A percentile compares a stretch with the other conserved stretches of the same genome.
Evolutionary conservation across 176 grass and related monocot species (phyloP).

Genomic region (Ensete ventricosum): DNA sequence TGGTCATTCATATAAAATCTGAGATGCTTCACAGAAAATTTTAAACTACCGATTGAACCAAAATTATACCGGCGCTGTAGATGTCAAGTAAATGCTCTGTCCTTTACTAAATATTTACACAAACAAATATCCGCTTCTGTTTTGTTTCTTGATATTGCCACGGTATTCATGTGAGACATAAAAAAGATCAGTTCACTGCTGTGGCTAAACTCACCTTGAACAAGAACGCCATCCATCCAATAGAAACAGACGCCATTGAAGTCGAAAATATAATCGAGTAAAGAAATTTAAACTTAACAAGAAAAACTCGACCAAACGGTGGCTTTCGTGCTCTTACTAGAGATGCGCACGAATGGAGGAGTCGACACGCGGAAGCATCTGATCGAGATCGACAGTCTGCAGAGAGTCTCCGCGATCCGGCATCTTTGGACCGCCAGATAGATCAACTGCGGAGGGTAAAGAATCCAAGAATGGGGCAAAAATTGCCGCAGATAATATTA

Average conservation of each 20-base stretch:
- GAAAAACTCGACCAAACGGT: neutral
- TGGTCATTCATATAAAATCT: constrained; percentile 9
- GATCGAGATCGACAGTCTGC: constrained; percentile 48
- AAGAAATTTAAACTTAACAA: neutral
- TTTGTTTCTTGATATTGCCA: neutral
- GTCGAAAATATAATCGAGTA: neutral
- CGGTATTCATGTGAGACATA: neutral
- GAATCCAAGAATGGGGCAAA: neutral
- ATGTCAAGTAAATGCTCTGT: neutral
- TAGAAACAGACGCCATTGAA: constrained; percentile 3
- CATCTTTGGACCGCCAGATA: constrained; percentile 52
- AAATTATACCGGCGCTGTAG: neutral
- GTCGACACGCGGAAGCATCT: constrained; percentile 15
- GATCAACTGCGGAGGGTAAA: constrained; percentile 34
- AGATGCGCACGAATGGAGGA: constrained; percentile 27
- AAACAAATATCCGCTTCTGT: neutral
- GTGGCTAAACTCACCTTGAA: neutral
- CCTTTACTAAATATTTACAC: no score
- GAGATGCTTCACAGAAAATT: neutral
- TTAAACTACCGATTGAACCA: neutral
- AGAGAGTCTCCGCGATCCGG: constrained; percentile 50
- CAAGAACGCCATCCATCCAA: neutral
- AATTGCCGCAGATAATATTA: neutral
- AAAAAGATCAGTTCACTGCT: no score
- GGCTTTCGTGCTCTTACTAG: constrained; percentile 23